These are phyloP conservation scores for Balansia obtecta DNA, from an alignment of 2,329 filamentous ascomycete species.

Conservation along the genomic window DNA sequence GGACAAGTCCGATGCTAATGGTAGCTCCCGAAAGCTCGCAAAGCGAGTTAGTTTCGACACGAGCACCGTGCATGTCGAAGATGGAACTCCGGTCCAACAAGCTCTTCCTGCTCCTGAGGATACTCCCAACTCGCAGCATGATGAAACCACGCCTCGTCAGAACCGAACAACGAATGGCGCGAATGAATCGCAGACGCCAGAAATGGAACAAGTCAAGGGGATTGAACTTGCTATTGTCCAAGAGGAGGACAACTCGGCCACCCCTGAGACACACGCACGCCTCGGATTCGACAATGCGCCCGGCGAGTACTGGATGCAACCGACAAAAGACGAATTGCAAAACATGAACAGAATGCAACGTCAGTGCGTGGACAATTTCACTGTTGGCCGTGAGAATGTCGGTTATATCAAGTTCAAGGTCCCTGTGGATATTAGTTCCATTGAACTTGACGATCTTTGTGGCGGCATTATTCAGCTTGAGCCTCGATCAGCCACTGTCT, in stretches of 20 bases:
- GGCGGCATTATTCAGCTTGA: constrained; percentile 65
- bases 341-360: constrained; percentile 72
- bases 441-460: constrained; percentile 70
- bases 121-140: constrained; percentile 16
- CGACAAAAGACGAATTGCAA: constrained; percentile 60
- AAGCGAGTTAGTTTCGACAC: constrained; percentile 92
- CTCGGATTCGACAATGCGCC: constrained; percentile 34
- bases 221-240: constrained; percentile 70
- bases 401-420: constrained; percentile 73
- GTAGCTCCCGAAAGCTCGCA: constrained; percentile 43
- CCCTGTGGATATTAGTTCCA: constrained; percentile 68
- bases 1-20: constrained; percentile 31
- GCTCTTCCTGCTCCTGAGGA: constrained; percentile 23
- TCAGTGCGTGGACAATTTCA: constrained; percentile 60
- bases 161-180: constrained; percentile 32
- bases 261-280: constrained; percentile 14
- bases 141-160: constrained; percentile 34
- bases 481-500: constrained; percentile 76
- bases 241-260: constrained; percentile 44
- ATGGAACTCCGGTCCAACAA: constrained; percentile 20
- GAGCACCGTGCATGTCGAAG: constrained; percentile 30
- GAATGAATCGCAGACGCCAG: constrained; percentile 32
- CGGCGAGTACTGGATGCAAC: constrained; percentile 80
- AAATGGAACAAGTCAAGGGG: constrained; percentile 60
- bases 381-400: constrained; percentile 69